Percentiles rank a stretch among this genome's conserved stretches.
Evolutionary conservation across 2,329 filamentous ascomycete species (phyloP).

Genomic region (Paecilomyces niveus): DNA sequence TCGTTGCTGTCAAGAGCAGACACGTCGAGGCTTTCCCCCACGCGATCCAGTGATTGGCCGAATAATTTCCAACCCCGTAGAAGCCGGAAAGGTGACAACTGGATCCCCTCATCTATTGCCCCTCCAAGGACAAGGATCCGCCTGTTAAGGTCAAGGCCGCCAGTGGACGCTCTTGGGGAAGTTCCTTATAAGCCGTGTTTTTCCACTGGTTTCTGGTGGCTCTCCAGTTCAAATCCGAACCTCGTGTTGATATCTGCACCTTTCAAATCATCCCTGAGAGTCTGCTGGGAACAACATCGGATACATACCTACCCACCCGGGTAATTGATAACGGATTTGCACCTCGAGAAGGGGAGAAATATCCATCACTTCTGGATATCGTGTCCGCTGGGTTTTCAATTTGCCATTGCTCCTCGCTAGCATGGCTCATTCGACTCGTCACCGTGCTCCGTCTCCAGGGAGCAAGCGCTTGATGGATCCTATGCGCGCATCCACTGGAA

Average conservation of each 20-base stretch:
- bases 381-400: neutral
- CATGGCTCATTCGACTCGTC: slow-evolving; percentile 24
- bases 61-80: neutral
- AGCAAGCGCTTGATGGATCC: slow-evolving; percentile 27
- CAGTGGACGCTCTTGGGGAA: neutral
- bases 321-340: neutral
- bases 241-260: neutral
- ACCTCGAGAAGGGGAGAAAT: neutral
- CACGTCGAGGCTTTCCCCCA: neutral
- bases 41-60: neutral
- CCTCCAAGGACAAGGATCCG: neutral
- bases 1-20: neutral
- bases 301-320: neutral
- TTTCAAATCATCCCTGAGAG: neutral
- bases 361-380: neutral
- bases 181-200: neutral
- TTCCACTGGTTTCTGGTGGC: neutral
- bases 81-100: neutral
- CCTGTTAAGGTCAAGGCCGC: neutral
- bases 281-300: neutral
- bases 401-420: slow-evolving; percentile 2
- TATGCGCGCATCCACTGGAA: slow-evolving; percentile 35
- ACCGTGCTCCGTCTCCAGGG: slow-evolving; percentile 28
- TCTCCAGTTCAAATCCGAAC: neutral
- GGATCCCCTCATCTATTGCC: neutral